Percentiles rank a stretch among this genome's conserved stretches.
Evolutionary conservation across 140 eudicot genomes (phyloP).

Genomic region (Stevia rebaudiana): DNA sequence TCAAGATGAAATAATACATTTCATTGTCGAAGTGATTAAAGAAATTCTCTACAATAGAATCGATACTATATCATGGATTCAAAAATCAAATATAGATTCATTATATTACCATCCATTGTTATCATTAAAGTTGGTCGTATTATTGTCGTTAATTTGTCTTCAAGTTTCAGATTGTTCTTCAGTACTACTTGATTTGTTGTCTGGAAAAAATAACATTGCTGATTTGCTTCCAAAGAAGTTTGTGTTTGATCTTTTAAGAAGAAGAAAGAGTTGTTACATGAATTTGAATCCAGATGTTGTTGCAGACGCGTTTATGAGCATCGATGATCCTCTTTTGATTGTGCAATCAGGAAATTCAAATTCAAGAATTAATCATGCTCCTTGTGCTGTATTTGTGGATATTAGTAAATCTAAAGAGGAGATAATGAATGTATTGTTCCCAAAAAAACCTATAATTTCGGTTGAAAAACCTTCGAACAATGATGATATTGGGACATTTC

Average conservation of each 20-base stretch:
- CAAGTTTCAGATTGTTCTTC: constrained; percentile 2
- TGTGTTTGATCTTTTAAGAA: constrained; percentile 8
- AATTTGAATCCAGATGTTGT: constrained; percentile 8
- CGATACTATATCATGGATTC: constrained; percentile 30
- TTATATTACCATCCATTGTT: constrained; percentile 23
- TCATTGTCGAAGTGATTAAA: constrained; percentile 13
- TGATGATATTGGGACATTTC: constrained; percentile 6
- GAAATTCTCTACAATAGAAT: constrained; percentile 14
- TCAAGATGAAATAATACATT: constrained; percentile 1
- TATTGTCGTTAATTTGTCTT: constrained; percentile 15
- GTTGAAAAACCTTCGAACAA: background rate
- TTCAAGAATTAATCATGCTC: constrained; percentile 12
- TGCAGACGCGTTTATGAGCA: constrained; percentile 28
- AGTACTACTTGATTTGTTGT: background rate
- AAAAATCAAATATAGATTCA: background rate
- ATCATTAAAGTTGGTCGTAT: constrained; percentile 29
- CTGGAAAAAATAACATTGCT: constrained; percentile 12
- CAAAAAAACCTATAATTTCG: background rate
- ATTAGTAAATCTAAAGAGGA: constrained; percentile 13
- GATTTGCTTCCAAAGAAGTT: constrained; percentile 30
- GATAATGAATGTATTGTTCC: constrained; percentile 24
- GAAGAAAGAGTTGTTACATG: background rate
- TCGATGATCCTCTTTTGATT: constrained; percentile 36
- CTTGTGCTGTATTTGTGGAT: constrained; percentile 33
- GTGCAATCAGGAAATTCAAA: background rate